These are phyloP conservation scores for Cryphonectria radicalis DNA, from an alignment of 2,329 filamentous ascomycete genomes.

Conservation along the genomic window DNA sequence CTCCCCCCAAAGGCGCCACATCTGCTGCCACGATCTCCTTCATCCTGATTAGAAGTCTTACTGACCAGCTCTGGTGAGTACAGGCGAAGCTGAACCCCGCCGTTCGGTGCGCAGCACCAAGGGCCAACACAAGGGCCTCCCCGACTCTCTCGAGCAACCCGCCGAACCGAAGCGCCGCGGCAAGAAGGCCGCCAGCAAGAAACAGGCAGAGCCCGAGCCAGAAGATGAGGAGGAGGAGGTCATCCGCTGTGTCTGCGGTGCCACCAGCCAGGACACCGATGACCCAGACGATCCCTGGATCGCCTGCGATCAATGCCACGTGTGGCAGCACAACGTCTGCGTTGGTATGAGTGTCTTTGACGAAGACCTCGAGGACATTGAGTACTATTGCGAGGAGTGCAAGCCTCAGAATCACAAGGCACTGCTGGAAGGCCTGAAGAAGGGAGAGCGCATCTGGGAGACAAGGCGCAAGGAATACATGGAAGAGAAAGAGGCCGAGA, in stretches of 20 bases:
- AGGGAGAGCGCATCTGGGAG: conserved; percentile 88
- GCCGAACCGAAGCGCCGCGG: conserved; percentile 58
- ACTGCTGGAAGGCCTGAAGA: conserved; percentile 75
- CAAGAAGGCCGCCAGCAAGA: conserved; percentile 53
- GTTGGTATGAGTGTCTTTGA: conserved; percentile 82
- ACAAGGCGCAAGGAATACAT: conserved; percentile 66
- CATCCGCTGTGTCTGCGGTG: conserved; percentile 92
- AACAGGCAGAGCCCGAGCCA: conserved; percentile 60
- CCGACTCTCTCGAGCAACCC: conserved; percentile 69
- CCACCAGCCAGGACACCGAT: conserved; percentile 82
- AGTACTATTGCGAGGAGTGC: conserved; percentile 91
- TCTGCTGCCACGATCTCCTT: not conserved
- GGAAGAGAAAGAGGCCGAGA: conserved; percentile 64
- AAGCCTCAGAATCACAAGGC: conserved; percentile 81
- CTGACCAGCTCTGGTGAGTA: conserved; percentile 29
- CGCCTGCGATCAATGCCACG: conserved; percentile 87
- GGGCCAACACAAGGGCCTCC: conserved; percentile 87
- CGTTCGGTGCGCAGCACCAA: conserved; percentile 96
- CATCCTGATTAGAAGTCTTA: not conserved
- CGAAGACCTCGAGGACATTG: conserved; percentile 74
- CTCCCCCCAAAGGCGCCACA: not conserved
- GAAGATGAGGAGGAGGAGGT: conserved; percentile 67
- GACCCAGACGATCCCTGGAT: conserved; percentile 86
- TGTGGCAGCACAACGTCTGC: conserved; percentile 98
- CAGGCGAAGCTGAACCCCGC: conserved; percentile 71